Percentiles rank a stretch among this genome's conserved stretches.
phyloP scores from a whole-genome alignment of 306 rosid genomes.

The Lablab purpureus region DNA sequence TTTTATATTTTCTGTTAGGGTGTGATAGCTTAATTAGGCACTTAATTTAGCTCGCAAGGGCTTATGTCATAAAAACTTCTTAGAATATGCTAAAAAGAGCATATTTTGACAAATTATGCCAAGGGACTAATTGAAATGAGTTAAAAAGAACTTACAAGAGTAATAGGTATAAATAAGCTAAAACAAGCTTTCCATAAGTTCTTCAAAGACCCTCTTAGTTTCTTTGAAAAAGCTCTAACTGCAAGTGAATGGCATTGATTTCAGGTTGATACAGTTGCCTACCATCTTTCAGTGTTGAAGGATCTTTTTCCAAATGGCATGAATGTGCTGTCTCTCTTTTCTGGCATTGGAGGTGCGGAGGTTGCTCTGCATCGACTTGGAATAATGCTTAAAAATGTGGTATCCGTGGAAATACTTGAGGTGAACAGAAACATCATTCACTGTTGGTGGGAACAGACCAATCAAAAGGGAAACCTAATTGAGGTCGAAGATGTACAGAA shows the following conservation, averaged over 20 bases:
- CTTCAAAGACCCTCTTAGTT: neutral
- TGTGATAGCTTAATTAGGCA: neutral
- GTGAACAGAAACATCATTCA: slow-evolving; percentile 70
- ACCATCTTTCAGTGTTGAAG: slow-evolving; percentile 76
- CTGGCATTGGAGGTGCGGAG: slow-evolving; percentile 88
- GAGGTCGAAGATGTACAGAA: slow-evolving; percentile 65
- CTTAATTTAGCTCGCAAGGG: neutral
- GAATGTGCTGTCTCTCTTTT: slow-evolving; percentile 78
- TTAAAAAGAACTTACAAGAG: neutral
- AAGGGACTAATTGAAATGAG: neutral
- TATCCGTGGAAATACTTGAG: slow-evolving; percentile 65
- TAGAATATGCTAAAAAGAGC: neutral
- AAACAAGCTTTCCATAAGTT: neutral
- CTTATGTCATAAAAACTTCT: neutral
- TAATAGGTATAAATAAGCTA: neutral
- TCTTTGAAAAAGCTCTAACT: neutral
- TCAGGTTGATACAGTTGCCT: slow-evolving; percentile 85
- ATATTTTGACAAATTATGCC: neutral
- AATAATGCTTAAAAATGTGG: slow-evolving; percentile 67
- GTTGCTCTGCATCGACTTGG: slow-evolving; percentile 81
- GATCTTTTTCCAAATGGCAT: slow-evolving; percentile 68
- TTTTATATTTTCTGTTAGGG: neutral
- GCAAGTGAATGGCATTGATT: slow-evolving; percentile 29
- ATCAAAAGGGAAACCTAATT: slow-evolving; percentile 66
- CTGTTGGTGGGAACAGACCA: slow-evolving; percentile 90